Base-by-base conservation (phyloP, 208 protist genomes). In the Vickermania ingenoplastis region DNA sequence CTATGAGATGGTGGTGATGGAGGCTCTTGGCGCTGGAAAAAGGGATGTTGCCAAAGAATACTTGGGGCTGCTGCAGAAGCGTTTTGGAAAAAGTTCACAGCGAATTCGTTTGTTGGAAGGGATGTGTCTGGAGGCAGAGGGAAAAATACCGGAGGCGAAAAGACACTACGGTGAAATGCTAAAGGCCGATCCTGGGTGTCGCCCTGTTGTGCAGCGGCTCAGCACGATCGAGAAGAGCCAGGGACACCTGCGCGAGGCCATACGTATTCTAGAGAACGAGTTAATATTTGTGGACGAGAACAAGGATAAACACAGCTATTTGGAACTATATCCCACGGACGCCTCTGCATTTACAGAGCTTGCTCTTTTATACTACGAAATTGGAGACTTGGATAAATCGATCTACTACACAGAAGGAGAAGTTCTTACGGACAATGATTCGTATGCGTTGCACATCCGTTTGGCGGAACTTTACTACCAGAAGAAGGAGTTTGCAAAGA, bases 1-100 rank as follows among this genome's bases (percentile, higher is more conserved):
- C 21, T 88, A 91, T 53, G 86, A 94, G 71, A 77, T 86, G 67
- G 72, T 84, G 30, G 71, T 94, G 23, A 75, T 94, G 29, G 75
- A 82, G n/a, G 78, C 83, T 3, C 72, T 94, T 3, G 83, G 90
- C 57, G 86, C 77, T 55, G 86, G 86, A 31, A 64, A 69, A 24
- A 59, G 83, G 21, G 76, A 83, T 24, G 81, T 72, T 7, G 83
- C 82, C 0, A 51, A 59, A 13, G 71, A 80, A 57, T 87, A 89
- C 55, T 70, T 91, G 21, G 66, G 77, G 45, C 41, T 86, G 13
- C 65, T 94, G 24, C 75, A 89, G 63, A 86, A 81, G 51, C 77
- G 75, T 21, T 94, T 94, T 51, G 83, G 86, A 5, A 73, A 65
- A 36, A 74, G 77, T 31, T 89, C 83, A 17, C 51, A 78, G 31